A percentile compares a stretch with the other conserved stretches of the same genome.
These are phyloP conservation scores for Coleophoma crateriformis DNA, from an alignment of 2,329 filamentous ascomycete genomes.

Conservation along the genomic window DNA sequence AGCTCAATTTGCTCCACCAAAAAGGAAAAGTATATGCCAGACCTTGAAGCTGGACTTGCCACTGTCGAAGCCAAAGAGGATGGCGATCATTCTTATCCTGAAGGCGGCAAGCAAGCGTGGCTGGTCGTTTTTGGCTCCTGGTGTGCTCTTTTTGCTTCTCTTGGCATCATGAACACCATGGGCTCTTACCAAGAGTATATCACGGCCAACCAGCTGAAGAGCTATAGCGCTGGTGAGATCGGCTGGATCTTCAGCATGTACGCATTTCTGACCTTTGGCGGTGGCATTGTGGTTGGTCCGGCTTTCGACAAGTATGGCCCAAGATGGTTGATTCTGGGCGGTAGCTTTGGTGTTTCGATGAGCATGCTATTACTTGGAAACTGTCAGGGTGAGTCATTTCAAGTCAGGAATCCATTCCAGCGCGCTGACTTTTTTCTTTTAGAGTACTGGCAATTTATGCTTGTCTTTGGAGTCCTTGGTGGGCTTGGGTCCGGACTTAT, in stretches of 20 bases:
- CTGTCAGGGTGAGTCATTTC: conserved; percentile 27
- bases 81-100: conserved; percentile 46
- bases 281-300: conserved; percentile 60
- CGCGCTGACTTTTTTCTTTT: not conserved
- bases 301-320: conserved; percentile 61
- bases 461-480: conserved; percentile 65
- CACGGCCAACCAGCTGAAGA: conserved; percentile 63
- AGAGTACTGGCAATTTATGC: conserved; percentile 45
- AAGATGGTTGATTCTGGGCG: conserved; percentile 18
- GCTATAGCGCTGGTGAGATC: conserved; percentile 61
- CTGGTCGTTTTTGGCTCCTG: conserved; percentile 78
- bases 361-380: conserved; percentile 43
- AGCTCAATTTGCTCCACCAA: not conserved
- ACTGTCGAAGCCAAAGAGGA: not conserved
- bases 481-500: conserved; percentile 72
- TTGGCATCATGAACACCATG: conserved; percentile 75
- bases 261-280: conserved; percentile 75
- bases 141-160: conserved; percentile 65
- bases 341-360: conserved; percentile 2
- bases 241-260: conserved; percentile 90
- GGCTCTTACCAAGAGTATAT: conserved; percentile 37
- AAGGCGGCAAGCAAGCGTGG: conserved; percentile 81
- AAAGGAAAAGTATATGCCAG: not conserved
- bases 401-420: not conserved
- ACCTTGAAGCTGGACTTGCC: too few relatives aligned